Evolutionary conservation across 2,329 filamentous ascomycete genomes (phyloP).

Genomic region (Aspergillus sp.): DNA sequence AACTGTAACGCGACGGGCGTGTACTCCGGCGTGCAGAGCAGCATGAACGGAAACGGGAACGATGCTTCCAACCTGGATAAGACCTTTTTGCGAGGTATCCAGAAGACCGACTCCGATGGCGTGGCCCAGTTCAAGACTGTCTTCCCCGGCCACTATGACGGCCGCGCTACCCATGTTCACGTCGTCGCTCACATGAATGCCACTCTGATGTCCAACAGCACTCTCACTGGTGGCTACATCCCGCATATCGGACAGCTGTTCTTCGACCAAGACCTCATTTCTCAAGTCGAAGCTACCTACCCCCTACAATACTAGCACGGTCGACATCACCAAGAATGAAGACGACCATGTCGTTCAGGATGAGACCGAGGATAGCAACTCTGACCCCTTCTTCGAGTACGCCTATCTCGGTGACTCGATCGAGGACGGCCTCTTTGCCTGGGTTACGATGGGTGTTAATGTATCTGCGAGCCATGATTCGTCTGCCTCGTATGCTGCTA

Average conservation of each 20-base stretch:
- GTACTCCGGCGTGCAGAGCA: slow-evolving; percentile 22
- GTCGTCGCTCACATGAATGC: slow-evolving; percentile 25
- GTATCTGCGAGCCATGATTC: slow-evolving; percentile 6
- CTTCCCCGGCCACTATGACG: slow-evolving; percentile 43
- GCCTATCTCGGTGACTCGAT: slow-evolving; percentile 9
- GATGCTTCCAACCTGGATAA: slow-evolving; percentile 28
- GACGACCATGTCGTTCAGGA: slow-evolving; percentile 8
- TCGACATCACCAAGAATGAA: slow-evolving; percentile 8
- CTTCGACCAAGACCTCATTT: slow-evolving; percentile 54
- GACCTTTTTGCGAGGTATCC: slow-evolving; percentile 41
- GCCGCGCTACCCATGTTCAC: slow-evolving; percentile 29
- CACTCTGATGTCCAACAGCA: slow-evolving; percentile 22
- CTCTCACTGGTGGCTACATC: slow-evolving; percentile 44
- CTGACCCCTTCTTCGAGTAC: slow-evolving; percentile 11
- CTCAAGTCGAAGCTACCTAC: slow-evolving; percentile 41
- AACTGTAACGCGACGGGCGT: slow-evolving; percentile 29
- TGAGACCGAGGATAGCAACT: slow-evolving; percentile 9
- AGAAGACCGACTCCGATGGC: slow-evolving; percentile 37
- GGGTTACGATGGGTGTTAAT: slow-evolving; percentile 11
- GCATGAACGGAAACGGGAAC: slow-evolving; percentile 22
- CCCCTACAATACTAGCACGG: slow-evolving; percentile 30
- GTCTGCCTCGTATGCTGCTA: not conserved
- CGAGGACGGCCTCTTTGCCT: slow-evolving; percentile 9
- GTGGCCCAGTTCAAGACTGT: slow-evolving; percentile 37
- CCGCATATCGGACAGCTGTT: slow-evolving; percentile 60